phyloP scores from a whole-genome alignment of 2,329 filamentous ascomycete species.

The Ascosphaera apis region DNA sequence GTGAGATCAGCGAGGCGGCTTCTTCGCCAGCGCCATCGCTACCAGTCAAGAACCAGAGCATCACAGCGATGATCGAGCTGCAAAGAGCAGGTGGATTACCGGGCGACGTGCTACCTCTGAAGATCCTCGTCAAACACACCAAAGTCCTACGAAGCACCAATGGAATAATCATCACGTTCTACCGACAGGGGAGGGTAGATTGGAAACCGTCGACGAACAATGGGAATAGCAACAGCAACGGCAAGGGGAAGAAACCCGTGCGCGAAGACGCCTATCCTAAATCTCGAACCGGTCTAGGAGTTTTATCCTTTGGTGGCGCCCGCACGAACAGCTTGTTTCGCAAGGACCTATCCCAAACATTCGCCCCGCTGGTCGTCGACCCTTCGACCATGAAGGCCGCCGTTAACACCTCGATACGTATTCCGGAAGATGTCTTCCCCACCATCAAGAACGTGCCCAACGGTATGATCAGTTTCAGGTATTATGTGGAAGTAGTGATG shows the following conservation, averaged over 20 bases:
- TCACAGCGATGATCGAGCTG: constrained; percentile 67
- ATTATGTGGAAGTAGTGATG: constrained; percentile 78
- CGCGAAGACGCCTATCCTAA: constrained; percentile 72
- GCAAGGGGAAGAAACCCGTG: constrained; percentile 43
- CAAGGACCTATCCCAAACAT: constrained; percentile 77
- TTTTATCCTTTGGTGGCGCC: constrained; percentile 64
- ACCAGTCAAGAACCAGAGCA: constrained; percentile 37
- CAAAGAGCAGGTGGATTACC: constrained; percentile 63
- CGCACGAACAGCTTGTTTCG: constrained; percentile 82
- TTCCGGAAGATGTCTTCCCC: constrained; percentile 79
- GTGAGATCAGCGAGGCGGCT: too few species aligned
- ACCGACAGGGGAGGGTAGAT: constrained; percentile 76
- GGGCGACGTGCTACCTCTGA: constrained; percentile 61
- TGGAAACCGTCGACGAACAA: constrained; percentile 39
- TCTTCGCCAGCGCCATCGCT: too few species aligned
- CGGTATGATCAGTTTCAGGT: constrained; percentile 85
- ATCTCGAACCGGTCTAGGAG: constrained; percentile 66
- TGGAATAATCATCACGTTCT: constrained; percentile 79
- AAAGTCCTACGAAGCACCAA: constrained; percentile 78
- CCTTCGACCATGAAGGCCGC: constrained; percentile 54
- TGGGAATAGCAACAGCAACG: constrained; percentile 20
- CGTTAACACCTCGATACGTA: constrained; percentile 59
- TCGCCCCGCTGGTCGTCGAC: constrained; percentile 72
- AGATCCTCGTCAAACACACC: constrained; percentile 64
- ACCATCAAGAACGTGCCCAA: constrained; percentile 78